A percentile compares a stretch with the other conserved stretches of the same genome.
Evolutionary conservation across 1,284 basidiomycete genomes (phyloP).

Genomic region (Cronartium quercuum): DNA sequence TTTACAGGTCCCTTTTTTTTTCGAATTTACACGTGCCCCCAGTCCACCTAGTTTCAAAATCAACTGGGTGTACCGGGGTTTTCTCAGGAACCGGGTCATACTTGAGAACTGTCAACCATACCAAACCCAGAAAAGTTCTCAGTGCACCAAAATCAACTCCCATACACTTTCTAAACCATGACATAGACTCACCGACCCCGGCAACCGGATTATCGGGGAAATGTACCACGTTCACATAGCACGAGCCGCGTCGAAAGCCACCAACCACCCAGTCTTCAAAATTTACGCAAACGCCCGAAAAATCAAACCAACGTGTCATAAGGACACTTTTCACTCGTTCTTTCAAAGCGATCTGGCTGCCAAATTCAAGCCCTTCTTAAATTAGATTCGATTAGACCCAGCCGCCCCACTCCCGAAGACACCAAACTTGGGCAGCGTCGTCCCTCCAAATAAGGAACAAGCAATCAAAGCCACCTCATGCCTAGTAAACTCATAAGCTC

Average conservation of each 20-base stretch:
- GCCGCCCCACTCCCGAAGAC: neutral
- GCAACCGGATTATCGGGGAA: neutral
- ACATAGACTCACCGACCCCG: neutral
- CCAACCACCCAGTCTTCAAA: neutral
- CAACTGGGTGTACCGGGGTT: too few relatives aligned
- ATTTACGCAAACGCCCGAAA: neutral
- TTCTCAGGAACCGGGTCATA: too few relatives aligned
- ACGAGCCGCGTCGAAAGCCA: neutral
- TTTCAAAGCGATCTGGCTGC: neutral
- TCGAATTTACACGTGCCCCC: too few relatives aligned
- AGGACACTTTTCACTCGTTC: neutral
- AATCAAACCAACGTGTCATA: neutral
- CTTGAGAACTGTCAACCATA: too few relatives aligned
- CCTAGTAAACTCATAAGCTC: neutral
- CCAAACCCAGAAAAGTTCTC: too few relatives aligned
- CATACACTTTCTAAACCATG: too few relatives aligned
- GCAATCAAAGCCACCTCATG: neutral
- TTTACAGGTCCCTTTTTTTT: too few relatives aligned
- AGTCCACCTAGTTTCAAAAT: too few relatives aligned
- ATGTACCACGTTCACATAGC: neutral
- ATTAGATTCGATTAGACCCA: neutral
- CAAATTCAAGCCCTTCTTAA: neutral
- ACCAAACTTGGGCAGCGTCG: neutral
- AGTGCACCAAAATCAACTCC: too few relatives aligned
- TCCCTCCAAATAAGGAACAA: neutral